Conservation (phyloP, 1,284 basidiomycete genomes). For the Malassezia sp. region DNA sequence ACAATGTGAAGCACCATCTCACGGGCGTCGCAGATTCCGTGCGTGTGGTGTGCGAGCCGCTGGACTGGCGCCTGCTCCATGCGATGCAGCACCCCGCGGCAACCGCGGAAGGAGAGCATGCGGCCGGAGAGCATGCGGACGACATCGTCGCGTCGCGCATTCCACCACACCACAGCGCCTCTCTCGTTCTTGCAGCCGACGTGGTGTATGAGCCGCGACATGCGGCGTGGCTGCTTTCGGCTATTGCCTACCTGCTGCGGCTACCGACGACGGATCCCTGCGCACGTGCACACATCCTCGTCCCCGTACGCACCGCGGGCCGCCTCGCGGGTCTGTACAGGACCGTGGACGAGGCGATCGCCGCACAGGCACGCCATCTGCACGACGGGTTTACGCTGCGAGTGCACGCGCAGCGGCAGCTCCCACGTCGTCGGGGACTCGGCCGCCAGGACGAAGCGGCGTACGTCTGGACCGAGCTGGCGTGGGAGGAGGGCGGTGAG, state of each 20-base stretch:
- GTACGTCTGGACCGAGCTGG: constrained; percentile 16
- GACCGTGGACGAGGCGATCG: constrained; percentile 12
- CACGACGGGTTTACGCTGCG: constrained; percentile 5
- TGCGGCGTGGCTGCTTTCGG: constrained; percentile 11
- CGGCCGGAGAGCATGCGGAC: too few species aligned
- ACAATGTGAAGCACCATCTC: constrained; percentile 13
- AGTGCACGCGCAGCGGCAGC: background rate
- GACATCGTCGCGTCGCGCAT: constrained; percentile 5
- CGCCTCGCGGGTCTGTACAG: constrained; percentile 11
- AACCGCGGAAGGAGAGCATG: too few species aligned
- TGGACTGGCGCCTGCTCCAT: constrained; percentile 14
- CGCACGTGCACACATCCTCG: constrained; percentile 14
- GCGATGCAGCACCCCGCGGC: constrained; percentile 2
- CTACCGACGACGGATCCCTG: constrained; percentile 11
- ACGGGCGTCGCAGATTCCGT: background rate
- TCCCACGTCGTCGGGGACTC: constrained; percentile 8
- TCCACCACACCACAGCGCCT: constrained; percentile 6
- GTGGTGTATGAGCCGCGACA: constrained; percentile 13
- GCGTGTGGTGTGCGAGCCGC: constrained; percentile 3
- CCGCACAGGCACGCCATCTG: background rate
- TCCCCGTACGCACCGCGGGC: constrained; percentile 11
- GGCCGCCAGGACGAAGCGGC: constrained; percentile 14
- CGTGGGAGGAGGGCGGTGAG: constrained; percentile 3
- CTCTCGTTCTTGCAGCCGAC: constrained; percentile 12
- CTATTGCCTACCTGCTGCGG: constrained; percentile 10